Base-by-base conservation (phyloP, 78 protist species). In the Thecamonas trahens region DNA sequence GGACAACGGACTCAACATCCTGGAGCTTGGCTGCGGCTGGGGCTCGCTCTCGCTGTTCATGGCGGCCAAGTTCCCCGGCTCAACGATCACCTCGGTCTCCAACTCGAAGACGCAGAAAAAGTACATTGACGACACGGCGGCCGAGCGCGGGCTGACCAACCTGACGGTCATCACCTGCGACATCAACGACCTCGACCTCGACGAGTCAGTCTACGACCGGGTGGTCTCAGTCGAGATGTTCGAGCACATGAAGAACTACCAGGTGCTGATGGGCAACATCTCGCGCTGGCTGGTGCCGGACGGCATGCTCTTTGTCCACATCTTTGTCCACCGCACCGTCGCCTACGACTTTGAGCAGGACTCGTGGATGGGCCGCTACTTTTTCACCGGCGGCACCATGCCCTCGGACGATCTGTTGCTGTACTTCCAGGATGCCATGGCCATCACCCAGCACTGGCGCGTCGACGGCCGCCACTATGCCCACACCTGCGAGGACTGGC, bases 231-330 rank as follows among this genome's bases (percentile, higher is more conserved):
- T 67, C 24, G 73, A 67, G 54, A 67, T 67, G 73, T 67, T 67
- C 14, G 73, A 67, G 61, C 73, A 67, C 62, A 67, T 67, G 73
- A 67, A 52, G 45, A 67, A 67, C 73, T 67, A 67, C 28, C 29
- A 67, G 44, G n/a, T 1, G n/a, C 73, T 67, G 37, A 11, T 67
- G 58, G 61, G n/a, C 50, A 45, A 49, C 20, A 24, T 67, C 24
- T 4, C 40, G 20, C 3, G 24, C 47, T 11, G 7, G 73, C 61
- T 67, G 22, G 32, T 28, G 54, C 34, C 4, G 28, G 42, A 34
- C 7, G 73, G 73, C 24, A 11, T 26, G 35, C 44, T 67, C 29
- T 67, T 67, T 34, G 61, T 67, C 29, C 73, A 67, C 50, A 67
- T 67, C 47, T 67, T 67, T 35, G 31, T 61, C 28, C 73, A 67